Evolutionary conservation across 306 rosid genomes (phyloP), one percentile per base, ranked within the genome.

Genomic region (Dalbergia cochinchinensis): DNA sequence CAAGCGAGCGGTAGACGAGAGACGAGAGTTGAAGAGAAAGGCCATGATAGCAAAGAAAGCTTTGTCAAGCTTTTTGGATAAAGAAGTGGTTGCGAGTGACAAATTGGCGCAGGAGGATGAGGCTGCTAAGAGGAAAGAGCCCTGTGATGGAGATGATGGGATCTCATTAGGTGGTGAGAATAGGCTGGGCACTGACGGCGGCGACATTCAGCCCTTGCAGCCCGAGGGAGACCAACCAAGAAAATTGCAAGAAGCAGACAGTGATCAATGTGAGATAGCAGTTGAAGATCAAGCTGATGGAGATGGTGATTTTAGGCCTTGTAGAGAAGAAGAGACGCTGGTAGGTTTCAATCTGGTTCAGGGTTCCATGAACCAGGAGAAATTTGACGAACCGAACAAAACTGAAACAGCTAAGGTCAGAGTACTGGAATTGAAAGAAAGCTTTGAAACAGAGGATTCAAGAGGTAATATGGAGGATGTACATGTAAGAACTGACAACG

Each of bases 61-160:
- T 8, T 78, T 94, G 77, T 81, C 80, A 7, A 62, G 41, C 61
- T 91, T 89, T 59, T 70, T 92, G 55, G 88, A 75, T 18, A 39
- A 18, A 9, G 68, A 41, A 61, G 59, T 13, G 26, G 58, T 64
- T 55, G 15, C 13, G 8, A 74, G 83, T 13, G 62, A 76, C 48
- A 63, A 71, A 65, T 20, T 35, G 11, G 65, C 4, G 44, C 67
- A 60, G 65, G 41, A 62, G n/a, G 48, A 18, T 14, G 82, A 0
- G 57, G 16, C 18, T 50, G 7, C 16, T 50, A 50, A 50, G 57
- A 13, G 57, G 18, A 50, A 50, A 50, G 57, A 66, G 69, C 11
- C 67, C 15, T 37, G n/a, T 60, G 75, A 2, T 33, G 69, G 68
- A 57, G 77, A 77, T 73, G 62, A 77, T 73, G 62, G 65, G 15